phyloP scores from a whole-genome alignment of 169 alveolate genomes.

The Plasmodium yoelii region DNA sequence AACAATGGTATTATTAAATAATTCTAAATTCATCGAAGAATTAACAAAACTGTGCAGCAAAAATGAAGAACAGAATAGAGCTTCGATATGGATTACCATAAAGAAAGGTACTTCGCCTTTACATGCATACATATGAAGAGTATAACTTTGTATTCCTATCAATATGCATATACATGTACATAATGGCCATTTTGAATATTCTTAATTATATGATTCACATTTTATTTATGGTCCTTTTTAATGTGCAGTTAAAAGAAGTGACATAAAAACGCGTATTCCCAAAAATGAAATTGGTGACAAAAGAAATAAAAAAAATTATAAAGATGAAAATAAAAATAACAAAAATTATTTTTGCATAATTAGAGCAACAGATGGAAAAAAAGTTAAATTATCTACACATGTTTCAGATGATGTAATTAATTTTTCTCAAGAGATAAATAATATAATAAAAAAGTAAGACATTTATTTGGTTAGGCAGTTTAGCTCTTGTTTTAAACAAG shows the following conservation, averaged over 20 bases:
- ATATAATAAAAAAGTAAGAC: slow-evolving; percentile 19
- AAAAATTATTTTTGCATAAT: slow-evolving; percentile 45
- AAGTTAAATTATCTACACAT: slow-evolving; percentile 45
- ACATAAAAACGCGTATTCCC: slow-evolving; percentile 10
- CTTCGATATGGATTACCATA: slow-evolving; percentile 84
- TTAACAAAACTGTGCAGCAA: slow-evolving; percentile 76
- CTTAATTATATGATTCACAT: background rate
- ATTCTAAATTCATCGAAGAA: slow-evolving; percentile 78
- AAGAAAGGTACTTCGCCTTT: slow-evolving; percentile 77
- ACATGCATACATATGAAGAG: background rate
- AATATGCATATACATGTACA: background rate
- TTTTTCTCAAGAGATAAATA: slow-evolving; percentile 60
- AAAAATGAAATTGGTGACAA: slow-evolving; percentile 19
- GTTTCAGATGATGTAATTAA: slow-evolving; percentile 40
- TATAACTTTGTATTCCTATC: background rate
- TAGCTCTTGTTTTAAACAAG: too few relatives aligned
- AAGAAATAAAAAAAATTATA: slow-evolving; percentile 32
- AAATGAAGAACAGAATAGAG: slow-evolving; percentile 74
- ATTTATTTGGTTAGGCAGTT: background rate
- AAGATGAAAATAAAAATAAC: slow-evolving; percentile 24
- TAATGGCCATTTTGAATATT: background rate
- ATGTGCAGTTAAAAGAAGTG: slow-evolving; percentile 31
- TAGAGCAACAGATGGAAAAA: slow-evolving; percentile 74
- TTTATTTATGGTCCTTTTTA: background rate
- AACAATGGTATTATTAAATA: slow-evolving; percentile 81